phyloP scores from a whole-genome alignment of 208 protist genomes.

The Trypanosoma lewisi region DNA sequence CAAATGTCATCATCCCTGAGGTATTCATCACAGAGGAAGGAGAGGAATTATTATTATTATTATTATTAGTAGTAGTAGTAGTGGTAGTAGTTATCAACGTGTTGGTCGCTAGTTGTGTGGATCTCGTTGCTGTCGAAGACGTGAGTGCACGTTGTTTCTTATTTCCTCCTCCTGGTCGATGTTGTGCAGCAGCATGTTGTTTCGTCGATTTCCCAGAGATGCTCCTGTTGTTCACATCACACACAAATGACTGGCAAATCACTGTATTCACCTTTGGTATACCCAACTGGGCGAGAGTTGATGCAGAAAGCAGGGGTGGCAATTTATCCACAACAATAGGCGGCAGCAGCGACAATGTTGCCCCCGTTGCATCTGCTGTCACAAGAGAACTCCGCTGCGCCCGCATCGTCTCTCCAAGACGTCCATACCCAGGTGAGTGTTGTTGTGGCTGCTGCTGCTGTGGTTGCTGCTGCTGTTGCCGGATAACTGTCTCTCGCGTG shows the following conservation, averaged over 20 bases:
- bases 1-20: conserved; percentile 29
- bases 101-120: too few species aligned
- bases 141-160: too few species aligned
- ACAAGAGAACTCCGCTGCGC: neutral
- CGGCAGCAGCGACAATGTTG: conserved; percentile 54
- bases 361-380: conserved; percentile 9
- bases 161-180: too few species aligned
- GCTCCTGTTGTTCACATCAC: conserved; percentile 4
- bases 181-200: too few species aligned
- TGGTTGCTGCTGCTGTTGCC: conserved; percentile 29
- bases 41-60: too few species aligned
- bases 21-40: too few species aligned
- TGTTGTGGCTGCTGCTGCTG: conserved; percentile 13
- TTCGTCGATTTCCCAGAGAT: too few species aligned
- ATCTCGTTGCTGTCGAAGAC: too few species aligned
- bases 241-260: conserved; percentile 41
- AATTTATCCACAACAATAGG: conserved; percentile 59
- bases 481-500: conserved; percentile 29
- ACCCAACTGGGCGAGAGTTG: conserved; percentile 42
- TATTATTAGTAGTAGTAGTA: too few species aligned
- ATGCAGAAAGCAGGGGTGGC: conserved; percentile 32
- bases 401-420: neutral
- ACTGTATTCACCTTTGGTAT: conserved; percentile 72
- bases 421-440: conserved; percentile 4
- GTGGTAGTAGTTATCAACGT: too few species aligned